These are phyloP conservation scores for Pyricularia sp. DNA, from an alignment of 2,329 filamentous ascomycete species.

Conservation along the genomic window DNA sequence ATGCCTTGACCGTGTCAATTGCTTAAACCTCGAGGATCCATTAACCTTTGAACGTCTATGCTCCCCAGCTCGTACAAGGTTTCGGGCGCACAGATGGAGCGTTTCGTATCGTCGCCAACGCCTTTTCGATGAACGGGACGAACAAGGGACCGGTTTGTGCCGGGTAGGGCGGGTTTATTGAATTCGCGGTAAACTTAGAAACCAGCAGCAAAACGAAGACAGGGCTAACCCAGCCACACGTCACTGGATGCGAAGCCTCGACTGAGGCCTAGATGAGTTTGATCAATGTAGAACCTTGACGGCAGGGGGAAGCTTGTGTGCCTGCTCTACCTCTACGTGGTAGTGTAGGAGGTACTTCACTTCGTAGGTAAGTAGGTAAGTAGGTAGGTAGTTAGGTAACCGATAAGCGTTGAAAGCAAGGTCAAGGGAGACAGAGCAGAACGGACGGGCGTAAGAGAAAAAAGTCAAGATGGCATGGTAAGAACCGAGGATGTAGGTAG, in stretches of 20 bases:
- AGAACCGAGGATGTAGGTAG: not conserved
- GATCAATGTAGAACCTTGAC: not conserved
- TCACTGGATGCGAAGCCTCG: not conserved
- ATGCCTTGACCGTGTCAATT: slow-evolving; percentile 1
- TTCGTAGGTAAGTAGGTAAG: too few relatives aligned
- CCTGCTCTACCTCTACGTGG: not conserved
- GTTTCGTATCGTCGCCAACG: not conserved
- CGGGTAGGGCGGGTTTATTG: not conserved
- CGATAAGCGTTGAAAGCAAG: too few relatives aligned
- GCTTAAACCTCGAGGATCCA: not conserved
- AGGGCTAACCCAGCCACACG: not conserved
- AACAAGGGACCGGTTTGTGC: not conserved
- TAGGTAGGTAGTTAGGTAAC: too few relatives aligned
- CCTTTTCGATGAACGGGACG: slow-evolving; percentile 2
- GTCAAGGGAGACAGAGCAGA: too few relatives aligned
- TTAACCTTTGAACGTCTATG: not conserved
- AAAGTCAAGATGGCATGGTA: not conserved
- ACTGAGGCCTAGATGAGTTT: not conserved
- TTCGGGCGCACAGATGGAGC: not conserved
- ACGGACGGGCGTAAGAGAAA: not conserved
- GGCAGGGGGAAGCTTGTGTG: not conserved
- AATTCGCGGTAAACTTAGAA: not conserved
- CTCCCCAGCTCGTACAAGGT: not conserved
- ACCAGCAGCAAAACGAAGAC: not conserved
- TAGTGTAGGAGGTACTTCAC: too few relatives aligned